These are phyloP conservation scores for Parascedosporium putredinis DNA, from an alignment of 2,329 filamentous ascomycete genomes.

Conservation along the genomic window DNA sequence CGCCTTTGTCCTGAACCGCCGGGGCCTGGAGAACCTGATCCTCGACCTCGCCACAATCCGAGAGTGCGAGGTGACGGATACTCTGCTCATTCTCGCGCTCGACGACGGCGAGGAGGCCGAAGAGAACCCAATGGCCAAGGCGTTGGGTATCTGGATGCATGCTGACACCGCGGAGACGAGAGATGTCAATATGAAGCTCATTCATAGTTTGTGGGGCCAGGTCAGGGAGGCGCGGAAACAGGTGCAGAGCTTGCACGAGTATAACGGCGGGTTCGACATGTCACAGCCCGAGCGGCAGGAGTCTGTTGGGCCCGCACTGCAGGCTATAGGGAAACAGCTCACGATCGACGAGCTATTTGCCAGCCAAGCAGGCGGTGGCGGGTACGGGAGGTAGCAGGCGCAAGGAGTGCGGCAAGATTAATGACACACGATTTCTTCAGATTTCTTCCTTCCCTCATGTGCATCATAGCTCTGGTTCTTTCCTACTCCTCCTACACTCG, in stretches of 20 bases:
- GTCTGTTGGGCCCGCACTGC: slow-evolving; percentile 27
- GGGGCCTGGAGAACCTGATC: slow-evolving; percentile 60
- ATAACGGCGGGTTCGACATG: neutral
- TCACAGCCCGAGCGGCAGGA: slow-evolving; percentile 8
- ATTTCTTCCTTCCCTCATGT: too few relatives aligned
- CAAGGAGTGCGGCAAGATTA: too few relatives aligned
- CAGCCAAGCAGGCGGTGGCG: slow-evolving; percentile 17
- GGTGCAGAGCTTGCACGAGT: neutral
- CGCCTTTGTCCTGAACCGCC: slow-evolving; percentile 65
- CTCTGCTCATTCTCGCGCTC: slow-evolving; percentile 40
- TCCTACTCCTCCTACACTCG: too few relatives aligned
- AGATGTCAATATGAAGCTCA: slow-evolving; percentile 27
- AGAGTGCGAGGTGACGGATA: slow-evolving; percentile 52
- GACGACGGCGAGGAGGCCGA: slow-evolving; percentile 19
- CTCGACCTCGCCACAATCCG: slow-evolving; percentile 50
- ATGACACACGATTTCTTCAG: too few relatives aligned
- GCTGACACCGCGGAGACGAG: slow-evolving; percentile 35
- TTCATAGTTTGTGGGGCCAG: slow-evolving; percentile 30
- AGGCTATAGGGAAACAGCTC: slow-evolving; percentile 32
- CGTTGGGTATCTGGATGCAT: slow-evolving; percentile 46
- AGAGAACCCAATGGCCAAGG: slow-evolving; percentile 21
- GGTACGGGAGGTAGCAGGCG: slow-evolving; percentile 10
- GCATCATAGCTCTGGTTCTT: too few relatives aligned
- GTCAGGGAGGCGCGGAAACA: slow-evolving; percentile 14
- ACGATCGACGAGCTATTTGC: slow-evolving; percentile 36